These are phyloP conservation scores for Malus fusca DNA, from an alignment of 306 rosid genomes.

Conservation along the genomic window DNA sequence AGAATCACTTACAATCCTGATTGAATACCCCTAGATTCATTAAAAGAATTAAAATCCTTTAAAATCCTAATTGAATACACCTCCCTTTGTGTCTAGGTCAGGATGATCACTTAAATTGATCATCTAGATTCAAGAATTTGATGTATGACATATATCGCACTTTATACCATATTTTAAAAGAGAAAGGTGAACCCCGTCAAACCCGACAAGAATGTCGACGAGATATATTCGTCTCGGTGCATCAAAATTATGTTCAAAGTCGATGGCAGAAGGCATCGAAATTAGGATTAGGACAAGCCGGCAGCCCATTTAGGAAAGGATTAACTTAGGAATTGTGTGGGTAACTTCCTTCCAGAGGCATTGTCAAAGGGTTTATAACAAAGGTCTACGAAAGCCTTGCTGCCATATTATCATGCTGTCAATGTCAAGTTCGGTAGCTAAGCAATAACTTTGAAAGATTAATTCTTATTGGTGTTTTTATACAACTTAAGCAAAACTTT, in stretches of 20 bases:
- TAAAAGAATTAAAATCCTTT: no score
- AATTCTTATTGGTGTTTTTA: not conserved
- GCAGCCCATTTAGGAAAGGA: not conserved
- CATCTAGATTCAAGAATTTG: no score
- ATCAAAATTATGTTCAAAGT: not conserved
- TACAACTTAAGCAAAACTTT: no score
- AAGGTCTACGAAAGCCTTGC: not conserved
- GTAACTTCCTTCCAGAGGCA: constrained; percentile 18
- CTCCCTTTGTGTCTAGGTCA: no score
- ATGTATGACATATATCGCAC: no score
- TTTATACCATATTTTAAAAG: no score
- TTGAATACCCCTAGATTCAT: no score
- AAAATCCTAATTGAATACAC: no score
- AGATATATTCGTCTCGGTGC: not conserved
- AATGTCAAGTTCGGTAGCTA: not conserved
- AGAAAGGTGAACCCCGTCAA: not conserved
- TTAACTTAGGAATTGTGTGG: not conserved
- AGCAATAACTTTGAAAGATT: not conserved
- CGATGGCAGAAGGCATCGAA: not conserved
- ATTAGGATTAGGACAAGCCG: not conserved
- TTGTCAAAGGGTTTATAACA: not conserved
- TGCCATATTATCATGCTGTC: not conserved
- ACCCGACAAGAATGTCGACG: not conserved
- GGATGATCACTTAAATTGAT: no score
- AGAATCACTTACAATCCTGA: no score